These are phyloP conservation scores for Populus hybrid DNA, from an alignment of 441 rosid species.

Conservation along the genomic window DNA sequence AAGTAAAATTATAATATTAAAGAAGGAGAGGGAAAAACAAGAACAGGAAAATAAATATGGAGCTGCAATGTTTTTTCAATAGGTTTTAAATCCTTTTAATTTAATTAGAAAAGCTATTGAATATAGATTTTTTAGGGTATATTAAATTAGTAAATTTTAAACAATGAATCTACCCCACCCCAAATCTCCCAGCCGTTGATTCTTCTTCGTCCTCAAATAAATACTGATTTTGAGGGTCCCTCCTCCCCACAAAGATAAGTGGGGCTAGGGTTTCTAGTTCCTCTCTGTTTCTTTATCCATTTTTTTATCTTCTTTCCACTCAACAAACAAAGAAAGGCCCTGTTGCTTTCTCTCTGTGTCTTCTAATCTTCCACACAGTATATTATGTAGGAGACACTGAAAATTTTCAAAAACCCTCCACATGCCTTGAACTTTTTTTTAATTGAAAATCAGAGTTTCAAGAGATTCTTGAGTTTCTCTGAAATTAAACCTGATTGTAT, in stretches of 20 bases:
- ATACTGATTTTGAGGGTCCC: slow-evolving; percentile 28
- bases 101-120: no score
- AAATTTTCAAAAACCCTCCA: neutral
- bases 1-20: no score
- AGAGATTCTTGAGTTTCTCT: neutral
- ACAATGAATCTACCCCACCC: neutral
- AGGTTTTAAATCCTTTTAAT: no score
- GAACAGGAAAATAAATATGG: no score
- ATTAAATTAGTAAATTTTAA: no score
- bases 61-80: no score
- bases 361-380: neutral
- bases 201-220: slow-evolving; percentile 15
- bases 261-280: slow-evolving; percentile 33
- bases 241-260: slow-evolving; percentile 17
- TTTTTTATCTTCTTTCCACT: neutral
- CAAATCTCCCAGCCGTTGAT: slow-evolving; percentile 31
- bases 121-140: no score
- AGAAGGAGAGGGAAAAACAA: no score
- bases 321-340: neutral
- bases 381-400: neutral
- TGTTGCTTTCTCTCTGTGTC: neutral
- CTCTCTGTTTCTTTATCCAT: neutral
- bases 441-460: neutral
- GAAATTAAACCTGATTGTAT: neutral
- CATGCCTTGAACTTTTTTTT: neutral